Percentiles rank a stretch among this genome's conserved stretches.
Conservation (phyloP, 768 basidiomycete species). For the Russula dissimulans region DNA sequence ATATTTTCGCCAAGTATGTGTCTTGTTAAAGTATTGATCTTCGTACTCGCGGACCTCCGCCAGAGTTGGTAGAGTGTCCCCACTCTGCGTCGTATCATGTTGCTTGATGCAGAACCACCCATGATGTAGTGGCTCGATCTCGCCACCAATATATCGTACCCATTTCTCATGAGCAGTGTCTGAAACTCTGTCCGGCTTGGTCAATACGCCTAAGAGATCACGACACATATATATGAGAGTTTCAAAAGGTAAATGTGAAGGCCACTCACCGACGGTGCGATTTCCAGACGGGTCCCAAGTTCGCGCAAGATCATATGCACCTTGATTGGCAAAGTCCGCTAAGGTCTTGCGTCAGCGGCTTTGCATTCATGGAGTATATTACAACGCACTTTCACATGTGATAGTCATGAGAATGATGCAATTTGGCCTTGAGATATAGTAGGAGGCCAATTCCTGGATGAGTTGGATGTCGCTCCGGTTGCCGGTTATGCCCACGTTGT, state of each 20-base stretch:
- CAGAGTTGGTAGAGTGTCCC: not conserved
- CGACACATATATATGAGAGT: not conserved
- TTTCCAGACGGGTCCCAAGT: slow-evolving; percentile 19
- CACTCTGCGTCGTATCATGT: not conserved
- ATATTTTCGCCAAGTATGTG: not conserved
- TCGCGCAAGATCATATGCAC: slow-evolving; percentile 23
- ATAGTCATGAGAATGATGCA: slow-evolving; percentile 24
- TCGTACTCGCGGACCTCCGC: not conserved
- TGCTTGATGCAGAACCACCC: slow-evolving; percentile 16
- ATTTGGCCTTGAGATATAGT: slow-evolving; percentile 19
- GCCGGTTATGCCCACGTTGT: slow-evolving; percentile 19
- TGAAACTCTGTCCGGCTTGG: slow-evolving; percentile 27
- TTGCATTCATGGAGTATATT: not conserved
- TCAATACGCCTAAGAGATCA: slow-evolving; percentile 24
- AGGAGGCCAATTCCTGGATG: slow-evolving; percentile 17
- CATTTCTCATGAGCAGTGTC: slow-evolving; percentile 19
- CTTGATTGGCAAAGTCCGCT: slow-evolving; percentile 29
- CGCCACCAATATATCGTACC: slow-evolving; percentile 8
- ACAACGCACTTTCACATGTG: slow-evolving; percentile 23
- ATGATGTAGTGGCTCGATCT: not conserved
- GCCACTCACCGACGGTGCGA: slow-evolving; percentile 22
- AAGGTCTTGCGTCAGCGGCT: not conserved
- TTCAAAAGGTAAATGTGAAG: not conserved
- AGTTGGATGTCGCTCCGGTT: slow-evolving; percentile 19
- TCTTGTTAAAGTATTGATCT: not conserved